Conservation (phyloP, 139 green algal genomes). For the Chlamydomonas asymmetrica region DNA sequence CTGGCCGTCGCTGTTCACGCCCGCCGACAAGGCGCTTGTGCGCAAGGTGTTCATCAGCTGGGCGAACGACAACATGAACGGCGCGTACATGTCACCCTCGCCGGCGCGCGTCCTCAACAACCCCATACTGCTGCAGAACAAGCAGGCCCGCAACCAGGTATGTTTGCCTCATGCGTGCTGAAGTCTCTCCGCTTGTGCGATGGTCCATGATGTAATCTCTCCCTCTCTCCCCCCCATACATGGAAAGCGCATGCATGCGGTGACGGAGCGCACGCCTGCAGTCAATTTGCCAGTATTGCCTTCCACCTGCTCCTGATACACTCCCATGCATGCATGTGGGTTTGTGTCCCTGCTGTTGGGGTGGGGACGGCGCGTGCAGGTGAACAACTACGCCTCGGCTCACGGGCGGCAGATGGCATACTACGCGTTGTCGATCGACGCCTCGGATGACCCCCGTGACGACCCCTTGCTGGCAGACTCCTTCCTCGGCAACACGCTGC, state of each 20-base stretch:
- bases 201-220: no score
- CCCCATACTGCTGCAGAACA: background rate
- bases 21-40: background rate
- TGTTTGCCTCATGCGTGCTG: background rate
- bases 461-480: slow-evolving; percentile 6
- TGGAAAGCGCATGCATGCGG: no score
- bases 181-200: no score
- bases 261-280: background rate
- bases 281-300: background rate
- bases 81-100: slow-evolving; percentile 13
- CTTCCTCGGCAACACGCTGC: slow-evolving; percentile 13
- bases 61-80: background rate
- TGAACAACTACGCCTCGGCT: slow-evolving; percentile 14
- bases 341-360: no score
- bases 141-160: background rate
- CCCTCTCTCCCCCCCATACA: no score
- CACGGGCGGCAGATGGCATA: slow-evolving; percentile 13
- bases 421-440: slow-evolving; percentile 14
- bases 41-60: background rate
- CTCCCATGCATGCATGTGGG: no score
- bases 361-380: no score
- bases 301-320: background rate
- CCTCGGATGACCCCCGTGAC: background rate
- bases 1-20: background rate
- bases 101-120: slow-evolving; percentile 8